Conservation (phyloP, 177 flowering plant species). For the Telopea speciosissima region DNA sequence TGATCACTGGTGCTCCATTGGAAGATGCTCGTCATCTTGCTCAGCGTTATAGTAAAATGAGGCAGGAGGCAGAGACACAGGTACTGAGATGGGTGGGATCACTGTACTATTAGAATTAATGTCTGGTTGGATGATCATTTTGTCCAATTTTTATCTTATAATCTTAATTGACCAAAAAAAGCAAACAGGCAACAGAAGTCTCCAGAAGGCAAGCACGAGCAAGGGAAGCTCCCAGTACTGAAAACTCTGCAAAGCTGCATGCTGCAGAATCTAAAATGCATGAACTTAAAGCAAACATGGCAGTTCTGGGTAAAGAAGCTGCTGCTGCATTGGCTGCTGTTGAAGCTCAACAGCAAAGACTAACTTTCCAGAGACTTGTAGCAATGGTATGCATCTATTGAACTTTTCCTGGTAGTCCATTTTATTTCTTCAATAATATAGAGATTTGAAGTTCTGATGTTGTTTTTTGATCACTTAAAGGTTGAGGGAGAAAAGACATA, state of each 20-base stretch:
- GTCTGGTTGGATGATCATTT: too few relatives aligned
- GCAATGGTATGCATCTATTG: conserved; percentile 49
- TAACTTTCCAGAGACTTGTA: conserved; percentile 87
- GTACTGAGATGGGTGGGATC: conserved; percentile 27
- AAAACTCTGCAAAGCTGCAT: conserved; percentile 71
- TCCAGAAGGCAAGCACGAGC: conserved; percentile 70
- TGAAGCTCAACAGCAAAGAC: conserved; percentile 89
- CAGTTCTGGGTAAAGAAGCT: conserved; percentile 95
- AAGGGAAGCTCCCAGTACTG: conserved; percentile 69
- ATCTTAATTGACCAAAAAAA: conserved; percentile 15
- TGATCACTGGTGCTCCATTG: conserved; percentile 73
- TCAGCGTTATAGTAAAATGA: conserved; percentile 96
- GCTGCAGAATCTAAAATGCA: conserved; percentile 83
- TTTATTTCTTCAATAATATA: neutral
- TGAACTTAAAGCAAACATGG: conserved; percentile 90
- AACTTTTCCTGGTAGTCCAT: neutral
- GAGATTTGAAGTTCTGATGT: neutral
- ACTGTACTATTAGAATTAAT: neutral
- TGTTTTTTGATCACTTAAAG: conserved; percentile 32
- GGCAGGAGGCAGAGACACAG: conserved; percentile 96
- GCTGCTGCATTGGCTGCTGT: conserved; percentile 88
- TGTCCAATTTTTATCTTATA: conserved; percentile 9
- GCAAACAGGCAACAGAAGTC: conserved; percentile 76
- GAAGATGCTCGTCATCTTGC: conserved; percentile 99
- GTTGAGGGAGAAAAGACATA: conserved; percentile 84